Evolutionary conservation across 495 filamentous ascomycete genomes (phyloP), one percentile per base, ranked within the genome.

Genomic region (Hypoxylon perforatum): DNA sequence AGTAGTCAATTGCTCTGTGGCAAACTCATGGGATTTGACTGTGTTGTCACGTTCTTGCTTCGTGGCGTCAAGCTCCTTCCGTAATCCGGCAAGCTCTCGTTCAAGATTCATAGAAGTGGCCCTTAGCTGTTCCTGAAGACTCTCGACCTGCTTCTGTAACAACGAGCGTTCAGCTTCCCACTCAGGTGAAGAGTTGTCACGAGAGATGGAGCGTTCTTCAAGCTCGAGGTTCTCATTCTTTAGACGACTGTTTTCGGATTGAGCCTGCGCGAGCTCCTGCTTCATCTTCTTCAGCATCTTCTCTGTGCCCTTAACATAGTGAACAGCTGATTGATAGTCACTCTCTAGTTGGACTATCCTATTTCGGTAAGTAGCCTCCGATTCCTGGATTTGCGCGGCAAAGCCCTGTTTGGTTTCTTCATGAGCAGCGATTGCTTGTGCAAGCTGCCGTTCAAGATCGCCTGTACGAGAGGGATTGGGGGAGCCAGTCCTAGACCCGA

Each of bases 261-360:
- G 97, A 76, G 93, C 93, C 35, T 93, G 92, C 36, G 88, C 81
- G 11, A 98, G 82, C 76, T 99, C 95, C 66, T 97, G 93, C 82
- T 99, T 98, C 88, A 99, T 96, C 69, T 94, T 93, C 77, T 94
- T 94, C 21, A 99, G 84, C 92, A 99, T 96, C 85, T 97, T 97
- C 78, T 99, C 96, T 1, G 94, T 97, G 39, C 95, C 96, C 73
- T 97, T 96, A 65, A 99, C 92, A 73, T 99, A 99, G 77, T 97
- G 94, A n/a, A 98, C 94, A 11, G 96, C 94, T n/a, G 96, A 97
- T 74, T 96, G 93, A 73, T 99, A 97, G 73, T 99, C 95, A 73
- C 92, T 93, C 74, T 97, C 93, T 19, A 99, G 87, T 72, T 96
- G 92, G 54, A 90, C 87, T 54, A 99, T 81, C 75, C 97, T 97